Conservation (phyloP, 1,284 basidiomycete species). For the Puccinia brachypodii region DNA sequence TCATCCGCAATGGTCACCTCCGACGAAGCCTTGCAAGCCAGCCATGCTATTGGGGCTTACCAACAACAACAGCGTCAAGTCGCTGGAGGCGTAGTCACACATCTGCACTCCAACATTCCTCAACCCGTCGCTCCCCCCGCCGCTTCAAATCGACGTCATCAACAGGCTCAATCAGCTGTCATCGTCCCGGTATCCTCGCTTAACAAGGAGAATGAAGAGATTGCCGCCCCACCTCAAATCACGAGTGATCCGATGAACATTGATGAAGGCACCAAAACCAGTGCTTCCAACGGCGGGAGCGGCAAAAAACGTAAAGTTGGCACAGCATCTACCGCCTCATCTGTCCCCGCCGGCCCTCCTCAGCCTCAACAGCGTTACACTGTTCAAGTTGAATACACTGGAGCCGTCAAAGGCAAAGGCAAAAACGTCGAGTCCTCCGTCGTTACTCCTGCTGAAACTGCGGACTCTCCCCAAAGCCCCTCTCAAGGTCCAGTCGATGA, state of each 20-base stretch:
- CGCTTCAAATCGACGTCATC: constrained; percentile 6
- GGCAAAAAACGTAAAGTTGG: constrained; percentile 39
- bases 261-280: constrained; percentile 3
- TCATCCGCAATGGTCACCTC: constrained; percentile 13
- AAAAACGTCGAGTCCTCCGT: background rate
- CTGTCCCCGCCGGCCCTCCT: background rate
- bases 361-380: constrained; percentile 42
- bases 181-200: constrained; percentile 20
- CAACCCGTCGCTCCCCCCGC: background rate
- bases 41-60: constrained; percentile 13
- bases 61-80: constrained; percentile 44
- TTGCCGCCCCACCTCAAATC: background rate
- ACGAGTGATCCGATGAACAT: background rate
- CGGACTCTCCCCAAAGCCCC: background rate
- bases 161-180: constrained; percentile 43
- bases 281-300: background rate
- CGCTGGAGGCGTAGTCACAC: constrained; percentile 17
- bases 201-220: constrained; percentile 39
- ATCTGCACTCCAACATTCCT: constrained; percentile 14
- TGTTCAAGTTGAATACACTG: constrained; percentile 47
- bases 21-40: constrained; percentile 4
- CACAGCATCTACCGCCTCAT: background rate
- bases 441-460: background rate
- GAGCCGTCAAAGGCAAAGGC: constrained; percentile 12
- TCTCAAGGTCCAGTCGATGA: background rate